phyloP scores from a whole-genome alignment of 2,329 filamentous ascomycete genomes.

The Ilyonectria sp. region DNA sequence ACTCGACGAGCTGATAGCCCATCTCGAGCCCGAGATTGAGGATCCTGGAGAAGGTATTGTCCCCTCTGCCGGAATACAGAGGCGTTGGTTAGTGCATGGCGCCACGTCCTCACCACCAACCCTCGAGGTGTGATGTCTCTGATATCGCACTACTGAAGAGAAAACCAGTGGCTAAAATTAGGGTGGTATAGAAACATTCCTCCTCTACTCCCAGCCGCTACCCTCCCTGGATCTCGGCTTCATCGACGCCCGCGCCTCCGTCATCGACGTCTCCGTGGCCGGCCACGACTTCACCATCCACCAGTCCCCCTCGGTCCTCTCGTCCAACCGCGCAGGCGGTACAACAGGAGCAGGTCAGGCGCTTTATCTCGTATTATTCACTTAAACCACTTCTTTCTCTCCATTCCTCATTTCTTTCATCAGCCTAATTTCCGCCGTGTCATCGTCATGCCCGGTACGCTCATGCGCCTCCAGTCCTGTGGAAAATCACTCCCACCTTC shows the following conservation, averaged over 20 bases:
- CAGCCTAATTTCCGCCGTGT: background rate
- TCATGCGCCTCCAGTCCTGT: constrained; percentile 74
- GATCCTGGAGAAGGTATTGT: constrained; percentile 64
- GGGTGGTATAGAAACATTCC: constrained; percentile 81
- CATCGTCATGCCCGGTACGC: constrained; percentile 9
- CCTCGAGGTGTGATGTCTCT: background rate
- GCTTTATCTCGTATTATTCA: background rate
- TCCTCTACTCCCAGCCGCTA: constrained; percentile 84
- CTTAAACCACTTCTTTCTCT: background rate
- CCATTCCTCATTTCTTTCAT: background rate
- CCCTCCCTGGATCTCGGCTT: constrained; percentile 88
- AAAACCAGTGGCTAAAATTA: background rate
- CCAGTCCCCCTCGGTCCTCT: constrained; percentile 87
- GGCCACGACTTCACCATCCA: constrained; percentile 81
- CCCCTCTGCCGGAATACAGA: background rate
- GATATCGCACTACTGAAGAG: background rate
- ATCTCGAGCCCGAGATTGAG: constrained; percentile 61
- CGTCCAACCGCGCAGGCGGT: constrained; percentile 78
- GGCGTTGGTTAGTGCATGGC: background rate
- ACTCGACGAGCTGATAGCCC: constrained; percentile 45
- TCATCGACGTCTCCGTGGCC: constrained; percentile 77
- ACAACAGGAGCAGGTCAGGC: constrained; percentile 67
- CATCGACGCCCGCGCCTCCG: constrained; percentile 78
- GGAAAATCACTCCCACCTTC: constrained; percentile 90
- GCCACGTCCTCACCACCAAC: background rate